Evolutionary conservation across 2,329 filamentous ascomycete species (phyloP).

Genomic region (Sporothrix brunneoviolacea): DNA sequence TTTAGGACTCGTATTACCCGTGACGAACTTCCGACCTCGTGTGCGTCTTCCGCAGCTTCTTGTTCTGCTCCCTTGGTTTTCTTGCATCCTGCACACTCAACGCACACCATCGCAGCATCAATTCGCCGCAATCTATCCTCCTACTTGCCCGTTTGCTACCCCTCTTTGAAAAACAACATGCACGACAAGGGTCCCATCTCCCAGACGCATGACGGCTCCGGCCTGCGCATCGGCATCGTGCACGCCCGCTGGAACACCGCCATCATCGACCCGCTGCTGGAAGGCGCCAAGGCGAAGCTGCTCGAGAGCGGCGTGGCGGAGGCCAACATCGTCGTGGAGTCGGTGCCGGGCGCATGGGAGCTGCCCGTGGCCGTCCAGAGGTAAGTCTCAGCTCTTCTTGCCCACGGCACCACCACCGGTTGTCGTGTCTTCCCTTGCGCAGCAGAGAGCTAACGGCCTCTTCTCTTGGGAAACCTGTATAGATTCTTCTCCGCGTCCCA

Average conservation of each 20-base stretch:
- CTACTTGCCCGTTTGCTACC: background rate
- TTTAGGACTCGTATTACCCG: too few relatives aligned
- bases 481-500: slow-evolving; percentile 82
- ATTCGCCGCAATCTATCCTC: background rate
- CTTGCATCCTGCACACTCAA: too few relatives aligned
- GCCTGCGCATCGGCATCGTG: slow-evolving; percentile 85
- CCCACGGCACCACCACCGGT: too few relatives aligned
- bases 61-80: too few relatives aligned
- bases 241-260: slow-evolving; percentile 91
- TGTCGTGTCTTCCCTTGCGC: too few relatives aligned
- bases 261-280: slow-evolving; percentile 80
- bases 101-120: background rate
- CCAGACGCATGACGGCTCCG: slow-evolving; percentile 58
- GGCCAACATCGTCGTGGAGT: slow-evolving; percentile 82
- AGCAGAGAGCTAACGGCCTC: slow-evolving; percentile 4
- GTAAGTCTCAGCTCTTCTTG: slow-evolving; percentile 45
- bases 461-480: slow-evolving; percentile 7
- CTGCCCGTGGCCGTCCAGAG: slow-evolving; percentile 84
- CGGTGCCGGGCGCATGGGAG: slow-evolving; percentile 91
- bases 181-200: slow-evolving; percentile 51
- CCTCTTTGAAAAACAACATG: slow-evolving; percentile 24
- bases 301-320: slow-evolving; percentile 73
- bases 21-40: too few relatives aligned
- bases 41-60: too few relatives aligned
- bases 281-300: slow-evolving; percentile 73